These are phyloP conservation scores for Trichoderma pleuroti DNA, from an alignment of 2,329 filamentous ascomycete genomes.

Conservation along the genomic window DNA sequence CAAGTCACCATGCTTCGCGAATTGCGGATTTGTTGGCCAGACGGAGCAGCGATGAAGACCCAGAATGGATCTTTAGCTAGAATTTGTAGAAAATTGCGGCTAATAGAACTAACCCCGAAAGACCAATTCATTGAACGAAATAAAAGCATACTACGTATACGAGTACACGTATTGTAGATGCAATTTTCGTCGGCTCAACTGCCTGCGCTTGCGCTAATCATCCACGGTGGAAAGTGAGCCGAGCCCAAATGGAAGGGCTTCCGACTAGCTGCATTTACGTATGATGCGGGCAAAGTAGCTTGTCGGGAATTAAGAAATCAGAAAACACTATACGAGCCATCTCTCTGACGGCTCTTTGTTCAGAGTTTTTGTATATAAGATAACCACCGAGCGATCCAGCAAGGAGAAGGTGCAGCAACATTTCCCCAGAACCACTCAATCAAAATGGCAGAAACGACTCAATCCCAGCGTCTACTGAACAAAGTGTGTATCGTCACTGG, in stretches of 20 bases:
- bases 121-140: background rate
- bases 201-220: background rate
- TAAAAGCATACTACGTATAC: background rate
- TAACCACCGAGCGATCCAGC: background rate
- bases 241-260: background rate
- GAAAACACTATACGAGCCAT: background rate
- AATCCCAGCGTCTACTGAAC: background rate
- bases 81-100: background rate
- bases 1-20: constrained; percentile 5
- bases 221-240: background rate
- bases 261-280: background rate
- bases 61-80: constrained; percentile 5
- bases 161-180: too few relatives aligned
- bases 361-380: background rate
- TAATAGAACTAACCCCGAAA: background rate
- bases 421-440: background rate
- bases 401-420: background rate
- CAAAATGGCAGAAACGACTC: background rate
- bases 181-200: background rate
- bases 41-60: background rate
- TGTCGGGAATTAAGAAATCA: background rate
- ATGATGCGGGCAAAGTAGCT: background rate
- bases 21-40: constrained; percentile 2
- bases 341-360: background rate
- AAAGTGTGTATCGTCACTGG: constrained; percentile 40